A percentile compares a stretch with the other conserved stretches of the same genome.
Conservation (phyloP, 257 asterid species). For the Solanum bulbocastanum region DNA sequence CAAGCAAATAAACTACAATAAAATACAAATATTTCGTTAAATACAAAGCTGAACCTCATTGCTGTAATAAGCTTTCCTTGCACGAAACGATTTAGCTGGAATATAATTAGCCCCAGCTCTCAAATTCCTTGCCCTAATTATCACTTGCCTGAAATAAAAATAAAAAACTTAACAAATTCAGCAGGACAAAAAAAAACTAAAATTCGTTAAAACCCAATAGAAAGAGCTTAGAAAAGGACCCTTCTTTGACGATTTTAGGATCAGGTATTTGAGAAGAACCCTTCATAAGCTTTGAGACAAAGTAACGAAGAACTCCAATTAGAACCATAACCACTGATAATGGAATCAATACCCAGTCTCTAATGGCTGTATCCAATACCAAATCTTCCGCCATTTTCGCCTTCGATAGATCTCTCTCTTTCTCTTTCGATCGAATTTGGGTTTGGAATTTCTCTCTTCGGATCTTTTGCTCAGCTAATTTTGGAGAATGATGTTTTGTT, state of each 20-base stretch:
- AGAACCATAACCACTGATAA: slow-evolving; percentile 69
- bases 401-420: not conserved
- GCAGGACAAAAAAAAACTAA: too few relatives aligned
- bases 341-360: slow-evolving; percentile 96
- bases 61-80: slow-evolving; percentile 67
- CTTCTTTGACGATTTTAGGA: slow-evolving; percentile 84
- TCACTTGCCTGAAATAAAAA: slow-evolving; percentile 50
- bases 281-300: slow-evolving; percentile 89
- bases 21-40: not conserved
- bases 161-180: not conserved
- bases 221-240: slow-evolving; percentile 22
- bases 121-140: slow-evolving; percentile 91
- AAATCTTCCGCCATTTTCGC: slow-evolving; percentile 81
- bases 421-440: not conserved
- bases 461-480: not conserved
- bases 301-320: slow-evolving; percentile 87
- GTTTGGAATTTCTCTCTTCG: not conserved
- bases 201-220: not conserved
- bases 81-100: slow-evolving; percentile 87
- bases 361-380: slow-evolving; percentile 90
- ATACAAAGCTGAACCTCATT: slow-evolving; percentile 49
- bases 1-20: not conserved
- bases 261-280: slow-evolving; percentile 71
- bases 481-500: not conserved
- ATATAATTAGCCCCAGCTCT: slow-evolving; percentile 89